A percentile compares a stretch with the other conserved stretches of the same genome.
Evolutionary conservation across 306 rosid species (phyloP).

Genomic region (Rosa chinensis): DNA sequence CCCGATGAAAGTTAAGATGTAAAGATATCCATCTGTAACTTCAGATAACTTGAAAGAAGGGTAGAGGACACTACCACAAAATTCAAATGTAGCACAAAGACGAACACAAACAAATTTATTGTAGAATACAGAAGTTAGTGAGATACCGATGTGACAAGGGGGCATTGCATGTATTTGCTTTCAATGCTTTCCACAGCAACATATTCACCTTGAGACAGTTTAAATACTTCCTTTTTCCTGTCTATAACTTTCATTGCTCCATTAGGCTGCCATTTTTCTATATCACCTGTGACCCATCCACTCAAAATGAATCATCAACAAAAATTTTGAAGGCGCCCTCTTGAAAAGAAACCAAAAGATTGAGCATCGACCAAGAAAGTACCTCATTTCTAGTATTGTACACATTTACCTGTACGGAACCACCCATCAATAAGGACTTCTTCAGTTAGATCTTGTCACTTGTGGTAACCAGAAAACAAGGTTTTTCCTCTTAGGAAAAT

Average conservation of each 20-base stretch:
- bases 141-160: slow-evolving; percentile 72
- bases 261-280: slow-evolving; percentile 87
- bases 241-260: slow-evolving; percentile 94
- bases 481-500: slow-evolving; percentile 75
- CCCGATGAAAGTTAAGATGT: too few relatives aligned
- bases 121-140: neutral
- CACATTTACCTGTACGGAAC: too few relatives aligned
- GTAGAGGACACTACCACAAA: too few relatives aligned
- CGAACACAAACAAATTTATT: too few relatives aligned
- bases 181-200: slow-evolving; percentile 88
- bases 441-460: slow-evolving; percentile 25
- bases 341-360: neutral
- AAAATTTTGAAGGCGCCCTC: neutral
- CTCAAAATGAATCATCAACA: slow-evolving; percentile 16
- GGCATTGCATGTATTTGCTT: slow-evolving; percentile 69
- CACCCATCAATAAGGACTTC: neutral
- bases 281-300: slow-evolving; percentile 65
- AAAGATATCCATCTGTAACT: too few relatives aligned
- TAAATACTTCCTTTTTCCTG: slow-evolving; percentile 81
- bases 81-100: too few relatives aligned
- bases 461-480: slow-evolving; percentile 41
- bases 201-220: slow-evolving; percentile 96
- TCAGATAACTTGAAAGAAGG: too few relatives aligned
- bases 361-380: neutral
- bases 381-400: slow-evolving; percentile 8